Evolutionary conservation across 2,329 filamentous ascomycete species (phyloP), one percentile per base, ranked within the genome.

Genomic region (Eurotiales sp.): DNA sequence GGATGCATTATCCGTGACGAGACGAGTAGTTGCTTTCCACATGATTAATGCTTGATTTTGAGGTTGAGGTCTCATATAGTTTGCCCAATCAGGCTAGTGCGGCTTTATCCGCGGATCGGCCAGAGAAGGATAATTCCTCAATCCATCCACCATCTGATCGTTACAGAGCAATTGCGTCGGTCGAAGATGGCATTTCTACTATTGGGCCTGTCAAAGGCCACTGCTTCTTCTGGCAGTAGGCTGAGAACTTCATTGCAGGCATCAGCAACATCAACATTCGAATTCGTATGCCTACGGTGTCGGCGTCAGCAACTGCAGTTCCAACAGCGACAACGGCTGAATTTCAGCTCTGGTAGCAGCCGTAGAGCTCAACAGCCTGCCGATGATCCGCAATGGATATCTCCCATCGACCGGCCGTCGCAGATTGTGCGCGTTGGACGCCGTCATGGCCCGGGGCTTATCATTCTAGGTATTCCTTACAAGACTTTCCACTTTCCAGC

Each of bases 331-430:
- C 51, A 50, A 19, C 69, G 72, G 54, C 61, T 63, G 50, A 68
- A 71, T 37, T 71, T 68, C 57, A 68, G 70, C 30, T 66, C 69
- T 30, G 25, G 45, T 4, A 49, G 27, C 17, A 32, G 32, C 12
- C 29, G 23, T 4, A 15, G 25, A 6, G 79, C 81, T 57, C 79
- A 82, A 15, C 59, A 64, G 43, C 36, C 65, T 27, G 86, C 80
- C 61, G 89, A 95, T 62, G 82, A 90, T 65, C 87, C 88, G 1
- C 79, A 79, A 65, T 96, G 95, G 75, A 79, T 83, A 54, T 96
- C 90, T 7, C 84, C 96, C 58, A 81, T 96, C 58, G 92, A 99
- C 73, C 86, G 88, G 54, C 90, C 92, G 1, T 83, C 91, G 0
- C 80, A 82, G 59, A 81, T 96, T 29, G 86, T 97, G 32, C 87